These are phyloP conservation scores for Suillus luteus DNA, from an alignment of 768 basidiomycete species.

Conservation along the genomic window DNA sequence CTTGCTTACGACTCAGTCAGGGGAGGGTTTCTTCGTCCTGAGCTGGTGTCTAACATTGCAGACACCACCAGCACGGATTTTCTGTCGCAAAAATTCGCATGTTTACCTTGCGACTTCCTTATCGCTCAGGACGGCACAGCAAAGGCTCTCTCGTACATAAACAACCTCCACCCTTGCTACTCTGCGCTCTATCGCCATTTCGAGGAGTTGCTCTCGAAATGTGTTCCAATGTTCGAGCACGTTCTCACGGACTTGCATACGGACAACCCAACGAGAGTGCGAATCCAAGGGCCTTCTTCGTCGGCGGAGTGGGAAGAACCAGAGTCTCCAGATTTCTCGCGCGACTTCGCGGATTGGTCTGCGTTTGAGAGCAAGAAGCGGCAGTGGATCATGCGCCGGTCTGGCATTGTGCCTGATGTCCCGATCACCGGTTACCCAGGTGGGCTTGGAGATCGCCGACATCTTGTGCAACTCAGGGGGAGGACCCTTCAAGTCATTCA, in stretches of 20 bases:
- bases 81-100: conserved; percentile 40
- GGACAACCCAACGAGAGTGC: conserved; percentile 45
- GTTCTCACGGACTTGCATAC: conserved; percentile 53
- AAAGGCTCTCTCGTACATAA: conserved; percentile 52
- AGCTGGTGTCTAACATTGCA: conserved; percentile 28
- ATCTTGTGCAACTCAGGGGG: conserved; percentile 40
- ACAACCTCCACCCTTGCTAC: conserved; percentile 47
- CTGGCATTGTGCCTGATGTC: conserved; percentile 49
- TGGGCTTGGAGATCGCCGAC: conserved; percentile 44
- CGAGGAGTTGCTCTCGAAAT: conserved; percentile 34
- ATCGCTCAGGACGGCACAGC: conserved; percentile 34
- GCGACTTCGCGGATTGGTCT: conserved; percentile 51
- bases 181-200: conserved; percentile 35
- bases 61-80: conserved; percentile 38
- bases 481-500: conserved; percentile 46
- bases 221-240: conserved; percentile 54
- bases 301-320: conserved; percentile 52
- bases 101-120: conserved; percentile 47
- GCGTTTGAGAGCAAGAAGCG: conserved; percentile 44
- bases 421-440: conserved; percentile 46
- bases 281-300: conserved; percentile 43
- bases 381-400: conserved; percentile 45
- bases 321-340: conserved; percentile 48
- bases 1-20: conserved; percentile 32
- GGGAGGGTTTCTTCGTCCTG: conserved; percentile 24